phyloP scores from a whole-genome alignment of 106 monocot genomes.

The Apostasia ramifera region DNA sequence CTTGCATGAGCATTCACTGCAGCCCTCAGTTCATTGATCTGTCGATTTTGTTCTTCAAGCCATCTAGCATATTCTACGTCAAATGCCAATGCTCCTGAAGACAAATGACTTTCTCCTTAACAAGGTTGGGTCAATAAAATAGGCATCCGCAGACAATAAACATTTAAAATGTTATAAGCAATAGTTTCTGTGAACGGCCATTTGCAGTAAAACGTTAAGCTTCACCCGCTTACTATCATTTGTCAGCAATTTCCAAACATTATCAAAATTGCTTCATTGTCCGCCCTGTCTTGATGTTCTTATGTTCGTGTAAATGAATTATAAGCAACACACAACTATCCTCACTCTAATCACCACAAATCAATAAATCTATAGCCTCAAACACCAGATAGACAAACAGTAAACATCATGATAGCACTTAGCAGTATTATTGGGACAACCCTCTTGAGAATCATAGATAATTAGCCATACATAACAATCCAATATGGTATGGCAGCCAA shows the following conservation, averaged over 20 bases:
- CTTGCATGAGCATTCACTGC: slow-evolving; percentile 88
- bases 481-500: no score
- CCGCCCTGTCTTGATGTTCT: neutral
- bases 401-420: no score
- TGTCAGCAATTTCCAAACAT: neutral
- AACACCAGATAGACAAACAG: no score
- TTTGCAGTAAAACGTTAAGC: neutral
- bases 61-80: slow-evolving; percentile 86
- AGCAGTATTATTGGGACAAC: no score
- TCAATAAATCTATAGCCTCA: neutral
- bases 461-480: no score
- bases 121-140: neutral
- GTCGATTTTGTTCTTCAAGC: slow-evolving; percentile 79
- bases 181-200: neutral
- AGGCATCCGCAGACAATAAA: neutral
- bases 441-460: no score
- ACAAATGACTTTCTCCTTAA: neutral
- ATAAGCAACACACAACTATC: neutral
- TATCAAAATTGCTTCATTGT: neutral
- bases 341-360: neutral
- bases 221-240: neutral
- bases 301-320: neutral
- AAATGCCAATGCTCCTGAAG: slow-evolving; percentile 72
- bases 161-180: neutral
- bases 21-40: slow-evolving; percentile 74